Base-by-base conservation (phyloP, 192 early-diverging fungal species). In the Lobulomyces angularis region DNA sequence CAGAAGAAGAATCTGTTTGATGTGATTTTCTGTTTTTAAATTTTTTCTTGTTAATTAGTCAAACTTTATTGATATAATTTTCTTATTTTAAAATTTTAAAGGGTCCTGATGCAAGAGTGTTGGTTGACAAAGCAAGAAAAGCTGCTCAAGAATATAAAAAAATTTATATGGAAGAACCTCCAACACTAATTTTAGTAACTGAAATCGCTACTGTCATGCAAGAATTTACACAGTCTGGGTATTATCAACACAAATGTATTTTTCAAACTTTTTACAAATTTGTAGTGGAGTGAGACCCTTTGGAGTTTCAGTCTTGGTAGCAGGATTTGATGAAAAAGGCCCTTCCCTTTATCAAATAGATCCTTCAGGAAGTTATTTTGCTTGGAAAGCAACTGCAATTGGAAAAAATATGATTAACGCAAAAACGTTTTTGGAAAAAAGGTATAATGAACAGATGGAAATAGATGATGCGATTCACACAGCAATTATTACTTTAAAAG, bases 401-500 rank as follows among this genome's bases (percentile, higher is more conserved):
- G 95, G 95, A 37, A 99, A 99, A 60, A 96, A 99, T 66, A 97
- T 97, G 92, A 64, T 92, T 45, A 99, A 97, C 62, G 89, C 95
- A 46, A 97, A 97, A 76, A 97, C 90, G 2, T 99, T 99, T 65
- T 60, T 99, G 47, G 92, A 99, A 61, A 99, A 98, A 76, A 59
- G 90, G 79, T 88, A 82, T 53, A 82, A 86, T 28, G 83, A 84
- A 36, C 82, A 80, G 20, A 88, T 98, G 70, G 92, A 95, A 62
- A 74, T 96, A 20, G 95, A 98, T 65, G 95, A 98, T 46, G 95
- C 95, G 8, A 83, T 95, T 28, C 90, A 98, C 67, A 98, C 91
- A 8, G 84, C 95, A n/a, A 95, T 96, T 49, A 68, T 98, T 40
- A 98, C 95, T 20, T 75, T 98, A 14, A 98, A 98, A 68, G 92